Base-by-base conservation (phyloP, 192 early-diverging fungal species). In the Coemansia sp. region DNA sequence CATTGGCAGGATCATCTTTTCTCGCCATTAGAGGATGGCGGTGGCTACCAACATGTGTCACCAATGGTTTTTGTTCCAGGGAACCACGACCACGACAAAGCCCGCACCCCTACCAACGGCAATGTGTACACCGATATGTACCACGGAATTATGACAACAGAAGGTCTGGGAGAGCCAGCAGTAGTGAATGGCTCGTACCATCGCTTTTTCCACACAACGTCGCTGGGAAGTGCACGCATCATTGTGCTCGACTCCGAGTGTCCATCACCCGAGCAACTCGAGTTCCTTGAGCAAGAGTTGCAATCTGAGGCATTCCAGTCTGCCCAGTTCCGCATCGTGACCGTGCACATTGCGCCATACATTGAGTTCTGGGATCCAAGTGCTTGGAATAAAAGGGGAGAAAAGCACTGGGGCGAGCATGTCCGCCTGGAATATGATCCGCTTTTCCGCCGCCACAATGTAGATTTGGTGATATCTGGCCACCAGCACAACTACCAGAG, bases 401-500 rank as follows among this genome's bases (percentile, higher is more conserved):
- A 92, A 53, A 86, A 84, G 61, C 78, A 89, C 53, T 92, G 91
- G 91, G 91, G 89, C n/a, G 79, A 86, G 17, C 90, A 91, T 71
- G 73, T 92, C 1, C 76, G 87, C 27, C 67, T 86, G 3, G 84
- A 89, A 17, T 92, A 86, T 63, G 90, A 89, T 10, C 83, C 84
- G 19, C 57, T 91, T 37, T 92, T 92, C 69, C 85, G 88, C 49
- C 58, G 83, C 40, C 60, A 88, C 59, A 71, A 77, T 22, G 90
- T 92, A 5, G 91, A 92, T 57, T 60, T 92, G 31, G 89, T 92
- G 0, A 87, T 92, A 31, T 91, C 90, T 3, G 91, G 91, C 4
- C 91, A 92, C 62, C 91, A 92, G 64, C 91, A 92, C 68, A 92
- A 92, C 64, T 92, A 92, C 64, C 86, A 89, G 79, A 75, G 91